Conservation (phyloP, 2,329 filamentous ascomycete genomes). For the Botrytis elliptica region DNA sequence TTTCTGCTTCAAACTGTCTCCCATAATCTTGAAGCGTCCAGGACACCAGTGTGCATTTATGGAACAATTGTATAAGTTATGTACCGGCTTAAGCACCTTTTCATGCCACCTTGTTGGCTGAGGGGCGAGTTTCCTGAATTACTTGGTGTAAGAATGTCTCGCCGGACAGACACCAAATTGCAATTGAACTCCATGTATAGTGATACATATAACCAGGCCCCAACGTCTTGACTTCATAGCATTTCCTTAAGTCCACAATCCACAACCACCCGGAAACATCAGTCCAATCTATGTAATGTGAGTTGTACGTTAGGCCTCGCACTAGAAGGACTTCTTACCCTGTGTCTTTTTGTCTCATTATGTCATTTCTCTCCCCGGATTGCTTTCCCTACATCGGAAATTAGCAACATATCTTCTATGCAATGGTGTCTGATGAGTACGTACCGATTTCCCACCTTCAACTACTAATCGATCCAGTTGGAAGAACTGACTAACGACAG, state of each 20-base stretch:
- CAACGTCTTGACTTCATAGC: slow-evolving; percentile 2
- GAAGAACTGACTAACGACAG: slow-evolving; percentile 91
- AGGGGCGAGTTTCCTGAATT: slow-evolving; percentile 8
- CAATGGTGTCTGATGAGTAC: slow-evolving; percentile 32
- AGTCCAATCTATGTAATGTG: slow-evolving; percentile 16
- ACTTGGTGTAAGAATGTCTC: slow-evolving; percentile 17
- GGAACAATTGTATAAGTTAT: neutral
- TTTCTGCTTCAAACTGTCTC: neutral
- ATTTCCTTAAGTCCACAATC: neutral
- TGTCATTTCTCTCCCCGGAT: slow-evolving; percentile 61
- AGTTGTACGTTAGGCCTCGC: neutral
- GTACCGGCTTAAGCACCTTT: neutral
- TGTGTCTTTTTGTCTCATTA: slow-evolving; percentile 74
- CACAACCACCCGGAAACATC: neutral
- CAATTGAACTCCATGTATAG: slow-evolving; percentile 13
- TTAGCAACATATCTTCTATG: slow-evolving; percentile 19
- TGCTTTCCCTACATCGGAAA: slow-evolving; percentile 60
- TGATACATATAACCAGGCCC: slow-evolving; percentile 8
- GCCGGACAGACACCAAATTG: slow-evolving; percentile 14
- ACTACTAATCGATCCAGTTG: slow-evolving; percentile 89
- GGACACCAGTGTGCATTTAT: neutral
- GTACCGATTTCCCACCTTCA: slow-evolving; percentile 77
- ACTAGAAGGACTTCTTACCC: slow-evolving; percentile 54
- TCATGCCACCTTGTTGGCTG: neutral
- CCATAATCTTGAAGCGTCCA: neutral